Evolutionary conservation across 208 protist genomes (phyloP), one percentile per base, ranked within the genome.

Genomic region (Crithidia mellificae): DNA sequence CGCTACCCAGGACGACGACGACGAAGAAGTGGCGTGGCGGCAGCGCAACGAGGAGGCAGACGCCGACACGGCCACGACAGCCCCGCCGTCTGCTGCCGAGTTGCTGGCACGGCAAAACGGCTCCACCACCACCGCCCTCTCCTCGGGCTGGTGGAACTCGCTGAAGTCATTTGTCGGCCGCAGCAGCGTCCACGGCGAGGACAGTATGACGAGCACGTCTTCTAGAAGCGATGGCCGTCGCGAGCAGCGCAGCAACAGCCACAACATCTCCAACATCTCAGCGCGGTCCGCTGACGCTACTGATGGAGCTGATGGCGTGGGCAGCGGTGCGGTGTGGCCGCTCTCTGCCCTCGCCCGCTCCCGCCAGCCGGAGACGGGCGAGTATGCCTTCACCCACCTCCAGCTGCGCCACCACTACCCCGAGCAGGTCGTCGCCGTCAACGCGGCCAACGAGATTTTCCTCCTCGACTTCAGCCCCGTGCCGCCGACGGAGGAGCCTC

Each of bases 391-490:
- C 29, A 89, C 83, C 4, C 64, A 88, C 24, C 44, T 90, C 12
- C 77, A 74, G 6, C 73, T 92, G 24, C 75, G 81, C n/a, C 20
- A 38, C 22, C 63, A 81, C 46, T 72, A 83, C 62, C 46, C 77
- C 24, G 79, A 69, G 9, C 74, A 89, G 64, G 51, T 90, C 0
- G 63, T 87, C 43, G 87, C 82, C 2, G 55, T 75, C 3, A 91
- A 81, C 27, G 79, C 70, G 0, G 69, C 74, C 14, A 80, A 77
- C 20, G 84, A 92, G 59, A 55, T 92, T 14, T 87, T 90, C 19
- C 55, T 92, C 3, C 41, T 92, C 15, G 79, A 87, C 41, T 66
- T 82, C 44, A 56, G 65, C 20, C 50, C 72, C 0, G 20, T 85
- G 15, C 51, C 63, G 11, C 64, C 72, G 1, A 24, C 27, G 17